Evolutionary conservation across 345 rosid genomes (phyloP).

Genomic region (Psidium guajava): DNA sequence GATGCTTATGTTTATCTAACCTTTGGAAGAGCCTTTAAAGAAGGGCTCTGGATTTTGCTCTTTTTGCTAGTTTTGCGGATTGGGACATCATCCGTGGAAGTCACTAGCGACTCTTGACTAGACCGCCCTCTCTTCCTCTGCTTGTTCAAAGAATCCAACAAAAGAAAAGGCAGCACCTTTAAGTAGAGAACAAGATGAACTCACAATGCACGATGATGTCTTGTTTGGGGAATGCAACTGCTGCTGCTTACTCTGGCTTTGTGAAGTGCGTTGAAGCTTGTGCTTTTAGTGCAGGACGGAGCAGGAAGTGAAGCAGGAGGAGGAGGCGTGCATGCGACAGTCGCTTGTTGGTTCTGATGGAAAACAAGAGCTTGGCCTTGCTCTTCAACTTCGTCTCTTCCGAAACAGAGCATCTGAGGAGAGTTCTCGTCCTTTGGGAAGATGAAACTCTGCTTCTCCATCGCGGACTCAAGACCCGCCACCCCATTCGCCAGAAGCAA

Average conservation of each 20-base stretch:
- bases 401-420: slow-evolving; percentile 77
- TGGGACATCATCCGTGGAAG: slow-evolving; percentile 1
- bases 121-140: slow-evolving; percentile 45
- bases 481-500: slow-evolving; percentile 32
- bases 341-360: slow-evolving; percentile 2
- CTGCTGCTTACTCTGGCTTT: slow-evolving; percentile 22
- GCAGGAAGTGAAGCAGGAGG: slow-evolving; percentile 8
- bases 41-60: slow-evolving; percentile 31
- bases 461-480: slow-evolving; percentile 4
- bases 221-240: background rate
- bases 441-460: slow-evolving; percentile 2
- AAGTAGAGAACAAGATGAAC: background rate
- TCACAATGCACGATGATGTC: background rate
- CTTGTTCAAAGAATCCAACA: background rate
- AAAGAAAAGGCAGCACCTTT: background rate
- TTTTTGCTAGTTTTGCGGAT: slow-evolving; percentile 30
- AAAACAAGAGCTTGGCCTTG: background rate
- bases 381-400: slow-evolving; percentile 21
- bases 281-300: slow-evolving; percentile 3
- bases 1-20: slow-evolving; percentile 7
- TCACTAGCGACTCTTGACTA: background rate
- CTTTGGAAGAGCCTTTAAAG: slow-evolving; percentile 35
- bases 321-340: background rate
- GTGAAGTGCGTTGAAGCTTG: slow-evolving; percentile 1
- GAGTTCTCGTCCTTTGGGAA: slow-evolving; percentile 10